phyloP scores from a whole-genome alignment of 2,329 filamentous ascomycete genomes.

The Lomentospora prolificans region DNA sequence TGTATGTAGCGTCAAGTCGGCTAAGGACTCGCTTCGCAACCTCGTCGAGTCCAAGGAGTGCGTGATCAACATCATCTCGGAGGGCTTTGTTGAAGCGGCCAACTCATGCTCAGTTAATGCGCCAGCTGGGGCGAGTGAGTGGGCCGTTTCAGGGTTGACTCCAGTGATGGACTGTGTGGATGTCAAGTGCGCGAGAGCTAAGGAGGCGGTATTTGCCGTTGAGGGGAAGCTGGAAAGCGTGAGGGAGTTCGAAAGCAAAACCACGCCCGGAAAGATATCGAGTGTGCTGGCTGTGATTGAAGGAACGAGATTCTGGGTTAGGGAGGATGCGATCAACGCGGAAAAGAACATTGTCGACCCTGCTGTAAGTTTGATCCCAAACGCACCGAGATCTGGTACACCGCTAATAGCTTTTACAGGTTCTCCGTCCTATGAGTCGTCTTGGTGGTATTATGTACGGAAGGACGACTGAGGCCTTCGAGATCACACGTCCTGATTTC shows the following conservation, averaged over 20 bases:
- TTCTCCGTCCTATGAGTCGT: constrained; percentile 66
- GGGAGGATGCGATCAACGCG: constrained; percentile 79
- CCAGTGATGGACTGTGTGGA: constrained; percentile 52
- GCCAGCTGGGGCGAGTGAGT: constrained; percentile 68
- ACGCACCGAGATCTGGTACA: neutral
- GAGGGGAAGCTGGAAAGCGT: constrained; percentile 69
- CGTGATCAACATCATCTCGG: constrained; percentile 78
- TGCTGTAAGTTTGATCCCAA: constrained; percentile 31
- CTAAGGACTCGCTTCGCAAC: constrained; percentile 75
- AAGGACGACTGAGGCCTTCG: constrained; percentile 57
- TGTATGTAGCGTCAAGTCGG: constrained; percentile 30
- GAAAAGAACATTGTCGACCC: constrained; percentile 66
- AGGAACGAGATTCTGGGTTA: constrained; percentile 77
- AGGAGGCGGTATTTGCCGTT: constrained; percentile 73
- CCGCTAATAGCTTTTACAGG: constrained; percentile 23
- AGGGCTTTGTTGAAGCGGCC: constrained; percentile 78
- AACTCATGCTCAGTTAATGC: constrained; percentile 73
- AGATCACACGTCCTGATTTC: constrained; percentile 57
- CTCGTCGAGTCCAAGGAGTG: constrained; percentile 64
- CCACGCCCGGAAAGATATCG: constrained; percentile 62
- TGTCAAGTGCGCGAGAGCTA: constrained; percentile 63
- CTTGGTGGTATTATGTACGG: constrained; percentile 83
- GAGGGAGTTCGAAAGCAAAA: constrained; percentile 68
- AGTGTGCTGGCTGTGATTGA: constrained; percentile 69
- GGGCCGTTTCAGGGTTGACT: constrained; percentile 67